Conservation (phyloP, 495 filamentous ascomycete genomes). For the Trichoderma gamsii region DNA sequence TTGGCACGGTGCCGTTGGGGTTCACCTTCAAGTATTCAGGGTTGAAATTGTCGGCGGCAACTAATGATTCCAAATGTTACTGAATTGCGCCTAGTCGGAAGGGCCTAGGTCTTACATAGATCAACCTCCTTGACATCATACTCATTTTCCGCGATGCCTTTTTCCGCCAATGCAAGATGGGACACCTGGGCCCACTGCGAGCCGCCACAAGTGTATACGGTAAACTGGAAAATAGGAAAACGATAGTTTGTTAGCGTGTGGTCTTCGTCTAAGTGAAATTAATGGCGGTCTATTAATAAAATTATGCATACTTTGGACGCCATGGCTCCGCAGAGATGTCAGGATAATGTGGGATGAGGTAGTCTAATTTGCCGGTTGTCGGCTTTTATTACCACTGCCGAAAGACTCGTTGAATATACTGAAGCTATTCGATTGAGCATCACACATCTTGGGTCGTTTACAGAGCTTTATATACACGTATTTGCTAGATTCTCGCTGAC, state of each 20-base stretch:
- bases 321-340: not conserved
- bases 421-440: too few relatives aligned
- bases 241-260: not conserved
- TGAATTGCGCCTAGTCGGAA: not conserved
- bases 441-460: too few relatives aligned
- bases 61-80: not conserved
- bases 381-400: not conserved
- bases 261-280: not conserved
- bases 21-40: constrained; percentile 8
- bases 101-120: not conserved
- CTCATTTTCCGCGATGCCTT: not conserved
- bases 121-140: constrained; percentile 11
- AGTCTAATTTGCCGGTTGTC: not conserved
- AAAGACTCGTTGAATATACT: too few relatives aligned
- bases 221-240: constrained; percentile 9
- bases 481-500: too few relatives aligned
- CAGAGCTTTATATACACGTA: too few relatives aligned
- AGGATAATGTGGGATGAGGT: not conserved
- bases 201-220: constrained; percentile 1
- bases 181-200: constrained; percentile 14
- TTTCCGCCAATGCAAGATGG: constrained; percentile 3
- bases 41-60: constrained; percentile 6
- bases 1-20: constrained; percentile 14
- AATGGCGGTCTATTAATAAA: not conserved
- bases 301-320: not conserved